Conservation (phyloP, 306 rosid genomes). For the Psophocarpus tetragonolobus region DNA sequence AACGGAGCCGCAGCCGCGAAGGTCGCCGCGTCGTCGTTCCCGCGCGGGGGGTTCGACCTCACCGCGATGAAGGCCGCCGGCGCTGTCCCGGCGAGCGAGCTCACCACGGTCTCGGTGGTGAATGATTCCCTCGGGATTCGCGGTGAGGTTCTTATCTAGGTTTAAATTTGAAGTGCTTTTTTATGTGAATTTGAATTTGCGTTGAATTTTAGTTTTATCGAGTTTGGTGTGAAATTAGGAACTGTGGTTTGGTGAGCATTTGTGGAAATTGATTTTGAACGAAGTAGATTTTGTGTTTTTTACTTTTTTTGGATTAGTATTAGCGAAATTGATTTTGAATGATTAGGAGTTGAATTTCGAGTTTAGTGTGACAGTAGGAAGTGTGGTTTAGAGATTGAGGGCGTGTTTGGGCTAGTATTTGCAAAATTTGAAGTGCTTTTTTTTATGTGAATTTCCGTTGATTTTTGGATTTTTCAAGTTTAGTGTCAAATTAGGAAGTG, state of each 20-base stretch:
- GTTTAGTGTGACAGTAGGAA: too few relatives aligned
- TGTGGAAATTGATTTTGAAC: not conserved
- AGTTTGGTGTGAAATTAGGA: not conserved
- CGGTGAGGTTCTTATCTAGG: conserved; percentile 34
- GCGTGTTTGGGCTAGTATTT: too few relatives aligned
- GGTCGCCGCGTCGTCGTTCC: conserved; percentile 50
- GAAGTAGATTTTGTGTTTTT: not conserved
- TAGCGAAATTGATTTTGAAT: too few relatives aligned
- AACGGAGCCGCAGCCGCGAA: conserved; percentile 31
- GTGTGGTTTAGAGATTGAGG: too few relatives aligned
- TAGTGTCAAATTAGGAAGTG: not conserved
- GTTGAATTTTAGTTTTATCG: conserved; percentile 10
- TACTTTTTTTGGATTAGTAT: too few relatives aligned
- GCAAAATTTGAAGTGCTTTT: conserved; percentile 1
- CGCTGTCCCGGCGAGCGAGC: conserved; percentile 57
- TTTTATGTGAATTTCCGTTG: not conserved
- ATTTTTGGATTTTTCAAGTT: not conserved
- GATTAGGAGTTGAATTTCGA: too few relatives aligned
- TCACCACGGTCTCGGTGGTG: conserved; percentile 62
- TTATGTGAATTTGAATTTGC: not conserved
- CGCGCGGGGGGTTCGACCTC: conserved; percentile 60
- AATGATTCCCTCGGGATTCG: conserved; percentile 44
- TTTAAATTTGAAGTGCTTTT: conserved; percentile 19
- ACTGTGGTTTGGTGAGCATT: not conserved
- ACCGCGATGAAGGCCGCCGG: conserved; percentile 55